These are phyloP conservation scores for Suillus ampliporus DNA, from an alignment of 768 basidiomycete species.

Conservation along the genomic window DNA sequence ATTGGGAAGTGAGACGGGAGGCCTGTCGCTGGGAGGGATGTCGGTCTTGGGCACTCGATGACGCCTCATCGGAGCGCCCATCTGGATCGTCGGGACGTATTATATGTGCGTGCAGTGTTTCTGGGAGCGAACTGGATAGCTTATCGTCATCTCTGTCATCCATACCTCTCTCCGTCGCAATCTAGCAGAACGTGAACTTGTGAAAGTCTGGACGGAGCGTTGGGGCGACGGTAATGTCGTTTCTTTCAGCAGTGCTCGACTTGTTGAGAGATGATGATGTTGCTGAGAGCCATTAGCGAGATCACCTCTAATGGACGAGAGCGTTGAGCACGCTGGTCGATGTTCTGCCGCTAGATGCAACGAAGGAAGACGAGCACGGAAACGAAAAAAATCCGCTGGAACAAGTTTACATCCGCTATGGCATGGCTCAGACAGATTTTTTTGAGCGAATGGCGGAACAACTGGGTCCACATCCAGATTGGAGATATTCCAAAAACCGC, in stretches of 20 bases:
- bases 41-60: constrained; percentile 15
- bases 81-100: constrained; percentile 8
- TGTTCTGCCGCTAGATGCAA: constrained; percentile 14
- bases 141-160: constrained; percentile 15
- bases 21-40: constrained; percentile 8
- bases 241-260: constrained; percentile 23
- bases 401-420: constrained; percentile 37
- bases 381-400: constrained; percentile 29
- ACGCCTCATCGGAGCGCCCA: constrained; percentile 11
- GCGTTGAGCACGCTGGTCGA: constrained; percentile 13
- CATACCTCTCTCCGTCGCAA: constrained; percentile 14
- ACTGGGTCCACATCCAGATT: constrained; percentile 1
- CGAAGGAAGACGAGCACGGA: constrained; percentile 30
- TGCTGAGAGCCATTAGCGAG: constrained; percentile 30
- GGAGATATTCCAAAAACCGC: constrained; percentile 19
- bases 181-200: background rate
- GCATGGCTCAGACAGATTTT: constrained; percentile 9
- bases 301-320: constrained; percentile 18
- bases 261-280: constrained; percentile 18
- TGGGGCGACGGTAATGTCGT: constrained; percentile 7
- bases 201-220: background rate
- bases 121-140: constrained; percentile 15
- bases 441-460: constrained; percentile 7
- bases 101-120: constrained; percentile 16
- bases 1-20: constrained; percentile 6